These are phyloP conservation scores for Colletotrichum lindemuthianum DNA, from an alignment of 2,329 filamentous ascomycete genomes.

Conservation along the genomic window DNA sequence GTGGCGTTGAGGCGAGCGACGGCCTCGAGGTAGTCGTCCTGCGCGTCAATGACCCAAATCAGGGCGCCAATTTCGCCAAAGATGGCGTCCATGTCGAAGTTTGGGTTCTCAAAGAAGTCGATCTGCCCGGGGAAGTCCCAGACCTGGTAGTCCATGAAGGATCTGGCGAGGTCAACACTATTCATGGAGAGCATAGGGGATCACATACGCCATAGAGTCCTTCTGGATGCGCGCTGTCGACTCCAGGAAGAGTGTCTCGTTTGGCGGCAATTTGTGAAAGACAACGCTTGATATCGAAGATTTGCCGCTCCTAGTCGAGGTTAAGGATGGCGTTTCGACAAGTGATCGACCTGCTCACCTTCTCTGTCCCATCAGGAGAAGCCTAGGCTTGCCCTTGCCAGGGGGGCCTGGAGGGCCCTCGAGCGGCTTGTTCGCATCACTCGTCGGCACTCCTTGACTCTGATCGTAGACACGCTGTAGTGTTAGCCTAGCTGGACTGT, in stretches of 20 bases:
- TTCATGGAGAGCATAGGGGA: background rate
- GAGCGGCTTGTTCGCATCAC: slow-evolving; percentile 56
- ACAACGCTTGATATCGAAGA: slow-evolving; percentile 98
- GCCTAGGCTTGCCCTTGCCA: slow-evolving; percentile 78
- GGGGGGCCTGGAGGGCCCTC: slow-evolving; percentile 57
- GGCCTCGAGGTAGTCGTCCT: slow-evolving; percentile 96
- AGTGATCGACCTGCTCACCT: slow-evolving; percentile 65
- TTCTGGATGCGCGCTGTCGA: slow-evolving; percentile 95
- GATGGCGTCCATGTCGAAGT: slow-evolving; percentile 91
- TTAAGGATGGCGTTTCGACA: background rate
- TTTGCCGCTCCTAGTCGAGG: slow-evolving; percentile 82
- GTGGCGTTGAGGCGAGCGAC: slow-evolving; percentile 88
- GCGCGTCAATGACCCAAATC: slow-evolving; percentile 98
- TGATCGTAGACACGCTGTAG: slow-evolving; percentile 71
- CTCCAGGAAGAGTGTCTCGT: slow-evolving; percentile 94
- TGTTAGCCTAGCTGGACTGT: slow-evolving; percentile 70
- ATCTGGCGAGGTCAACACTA: slow-evolving; percentile 61
- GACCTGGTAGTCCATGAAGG: slow-evolving; percentile 99
- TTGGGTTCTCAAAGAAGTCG: slow-evolving; percentile 85
- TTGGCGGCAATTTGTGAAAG: slow-evolving; percentile 97
- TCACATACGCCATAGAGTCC: slow-evolving; percentile 88
- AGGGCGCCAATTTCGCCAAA: slow-evolving; percentile 94
- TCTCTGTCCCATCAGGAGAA: slow-evolving; percentile 94
- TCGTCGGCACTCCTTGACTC: slow-evolving; percentile 63
- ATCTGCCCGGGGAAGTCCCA: slow-evolving; percentile 98